These are phyloP conservation scores for Isabelozyma gotoi DNA, from an alignment of 805 yeast species.

Conservation along the genomic window DNA sequence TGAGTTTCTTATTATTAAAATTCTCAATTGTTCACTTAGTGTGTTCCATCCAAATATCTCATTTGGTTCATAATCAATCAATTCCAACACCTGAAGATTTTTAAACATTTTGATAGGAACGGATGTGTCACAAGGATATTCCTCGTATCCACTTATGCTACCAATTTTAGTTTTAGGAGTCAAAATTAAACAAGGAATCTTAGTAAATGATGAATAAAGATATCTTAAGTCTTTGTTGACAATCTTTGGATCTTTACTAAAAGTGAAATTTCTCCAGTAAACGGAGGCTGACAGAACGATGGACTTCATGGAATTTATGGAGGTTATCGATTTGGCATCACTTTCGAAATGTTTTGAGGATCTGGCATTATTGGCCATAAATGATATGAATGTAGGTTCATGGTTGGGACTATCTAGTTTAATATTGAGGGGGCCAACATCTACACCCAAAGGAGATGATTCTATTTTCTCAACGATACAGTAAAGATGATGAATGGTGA, in stretches of 20 bases:
- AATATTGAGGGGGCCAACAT: conserved; percentile 62
- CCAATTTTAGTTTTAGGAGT: conserved; percentile 60
- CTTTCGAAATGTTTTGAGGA: conserved; percentile 38
- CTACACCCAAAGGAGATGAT: conserved; percentile 43
- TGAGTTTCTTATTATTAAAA: conserved; percentile 52
- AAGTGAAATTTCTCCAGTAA: conserved; percentile 38
- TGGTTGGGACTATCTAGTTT: conserved; percentile 57
- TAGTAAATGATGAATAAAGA: conserved; percentile 61
- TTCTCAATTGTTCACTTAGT: conserved; percentile 53
- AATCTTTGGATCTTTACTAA: conserved; percentile 42
- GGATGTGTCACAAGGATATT: conserved; percentile 69
- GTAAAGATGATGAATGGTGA: conserved; percentile 64
- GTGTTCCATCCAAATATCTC: conserved; percentile 67
- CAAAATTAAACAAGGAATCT: conserved; percentile 60
- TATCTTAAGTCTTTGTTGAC: conserved; percentile 53
- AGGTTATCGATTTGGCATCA: conserved; percentile 51
- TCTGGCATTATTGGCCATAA: conserved; percentile 56
- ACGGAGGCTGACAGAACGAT: conserved; percentile 42
- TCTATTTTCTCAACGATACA: conserved; percentile 60
- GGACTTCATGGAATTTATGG: conserved; percentile 58
- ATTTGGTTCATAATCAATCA: conserved; percentile 60
- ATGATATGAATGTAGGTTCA: conserved; percentile 56
- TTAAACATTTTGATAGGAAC: conserved; percentile 64
- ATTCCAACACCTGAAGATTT: conserved; percentile 60
- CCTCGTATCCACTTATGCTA: conserved; percentile 61